Evolutionary conservation across 192 early-diverging fungal species (phyloP).

Genomic region (Coemansia sp.): DNA sequence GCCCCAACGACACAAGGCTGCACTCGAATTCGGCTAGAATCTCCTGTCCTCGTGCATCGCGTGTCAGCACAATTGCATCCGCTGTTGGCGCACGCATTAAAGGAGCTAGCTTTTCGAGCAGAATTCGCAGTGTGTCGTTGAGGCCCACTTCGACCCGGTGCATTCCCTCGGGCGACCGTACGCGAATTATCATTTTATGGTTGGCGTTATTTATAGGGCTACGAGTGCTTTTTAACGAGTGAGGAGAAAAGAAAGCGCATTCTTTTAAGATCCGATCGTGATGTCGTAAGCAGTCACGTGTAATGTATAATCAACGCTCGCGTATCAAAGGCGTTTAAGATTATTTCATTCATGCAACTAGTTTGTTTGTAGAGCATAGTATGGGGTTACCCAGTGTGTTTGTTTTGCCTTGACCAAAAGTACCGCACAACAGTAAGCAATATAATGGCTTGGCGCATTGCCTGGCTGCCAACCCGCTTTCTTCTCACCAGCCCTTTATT

Average conservation of each 20-base stretch:
- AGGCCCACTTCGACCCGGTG: constrained; percentile 39
- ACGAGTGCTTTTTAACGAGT: background rate
- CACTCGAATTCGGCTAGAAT: constrained; percentile 40
- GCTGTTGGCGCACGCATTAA: constrained; percentile 33
- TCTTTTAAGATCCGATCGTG: too few species aligned
- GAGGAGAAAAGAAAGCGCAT: background rate
- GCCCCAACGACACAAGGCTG: constrained; percentile 30
- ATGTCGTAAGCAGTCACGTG: too few species aligned
- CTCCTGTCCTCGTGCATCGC: constrained; percentile 21
- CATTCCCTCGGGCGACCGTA: constrained; percentile 49
- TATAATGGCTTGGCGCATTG: too few species aligned
- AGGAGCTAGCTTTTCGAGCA: constrained; percentile 32
- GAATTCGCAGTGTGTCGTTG: constrained; percentile 25
- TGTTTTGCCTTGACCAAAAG: too few species aligned
- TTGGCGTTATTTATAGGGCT: background rate
- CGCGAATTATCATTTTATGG: constrained; percentile 40
- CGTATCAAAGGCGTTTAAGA: too few species aligned
- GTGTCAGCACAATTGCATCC: constrained; percentile 34
- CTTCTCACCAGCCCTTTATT: too few species aligned
- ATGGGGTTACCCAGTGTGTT: too few species aligned
- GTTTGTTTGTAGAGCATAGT: too few species aligned
- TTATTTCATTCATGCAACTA: too few species aligned
- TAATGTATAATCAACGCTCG: too few species aligned
- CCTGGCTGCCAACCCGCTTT: too few species aligned
- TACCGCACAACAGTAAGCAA: too few species aligned